phyloP scores from a whole-genome alignment of 192 early-diverging fungal species.

The Podila horticola region DNA sequence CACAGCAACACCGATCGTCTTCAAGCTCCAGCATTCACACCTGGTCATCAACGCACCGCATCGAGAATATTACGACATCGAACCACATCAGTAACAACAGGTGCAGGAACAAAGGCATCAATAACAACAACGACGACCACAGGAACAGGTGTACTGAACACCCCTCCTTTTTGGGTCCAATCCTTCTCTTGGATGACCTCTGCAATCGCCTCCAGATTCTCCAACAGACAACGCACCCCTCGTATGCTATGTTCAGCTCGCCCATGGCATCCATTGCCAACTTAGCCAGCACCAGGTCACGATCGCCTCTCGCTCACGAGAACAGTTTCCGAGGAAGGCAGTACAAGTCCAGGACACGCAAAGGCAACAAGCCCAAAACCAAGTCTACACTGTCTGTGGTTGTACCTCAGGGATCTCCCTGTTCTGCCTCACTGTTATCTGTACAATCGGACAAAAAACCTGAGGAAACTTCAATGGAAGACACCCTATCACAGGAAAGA shows the following conservation, averaged over 20 bases:
- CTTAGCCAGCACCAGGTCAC: not conserved
- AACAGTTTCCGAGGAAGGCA: too few species aligned
- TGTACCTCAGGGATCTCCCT: too few species aligned
- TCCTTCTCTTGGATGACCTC: not conserved
- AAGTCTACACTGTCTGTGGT: too few species aligned
- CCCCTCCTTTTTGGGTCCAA: not conserved
- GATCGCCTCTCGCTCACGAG: too few species aligned
- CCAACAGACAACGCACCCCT: not conserved
- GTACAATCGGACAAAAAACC: too few species aligned
- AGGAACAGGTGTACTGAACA: not conserved
- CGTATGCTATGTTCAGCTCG: not conserved
- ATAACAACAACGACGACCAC: not conserved
- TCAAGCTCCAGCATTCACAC: not conserved
- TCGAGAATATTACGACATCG: not conserved
- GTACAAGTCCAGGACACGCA: too few species aligned
- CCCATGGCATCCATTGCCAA: slow-evolving; percentile 1
- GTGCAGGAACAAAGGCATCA: not conserved
- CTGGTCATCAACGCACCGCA: not conserved
- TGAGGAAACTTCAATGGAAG: not conserved
- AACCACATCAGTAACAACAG: not conserved
- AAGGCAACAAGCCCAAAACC: too few species aligned
- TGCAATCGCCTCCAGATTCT: not conserved
- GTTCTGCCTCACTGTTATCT: too few species aligned
- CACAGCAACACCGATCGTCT: not conserved
- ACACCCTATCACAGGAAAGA: not conserved